Percentiles rank a stretch among this genome's conserved stretches.
phyloP scores from a whole-genome alignment of 2,329 filamentous ascomycete genomes.

The Emergomyces africanus region DNA sequence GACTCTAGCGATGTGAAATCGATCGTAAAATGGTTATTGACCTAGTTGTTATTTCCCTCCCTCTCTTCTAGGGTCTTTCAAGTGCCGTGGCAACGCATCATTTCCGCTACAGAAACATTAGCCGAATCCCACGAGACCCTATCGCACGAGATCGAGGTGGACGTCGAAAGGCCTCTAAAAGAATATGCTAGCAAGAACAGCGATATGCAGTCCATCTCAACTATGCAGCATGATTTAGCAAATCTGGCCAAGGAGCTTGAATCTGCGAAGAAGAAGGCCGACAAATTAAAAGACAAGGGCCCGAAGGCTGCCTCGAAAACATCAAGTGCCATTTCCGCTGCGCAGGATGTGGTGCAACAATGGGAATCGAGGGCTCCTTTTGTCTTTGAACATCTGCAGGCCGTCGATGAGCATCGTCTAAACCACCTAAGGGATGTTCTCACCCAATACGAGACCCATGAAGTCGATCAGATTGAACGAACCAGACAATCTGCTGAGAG shows the following conservation, averaged over 20 bases:
- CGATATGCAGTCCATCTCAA: constrained; percentile 69
- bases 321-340: constrained; percentile 56
- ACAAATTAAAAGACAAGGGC: constrained; percentile 70
- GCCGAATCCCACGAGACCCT: constrained; percentile 75
- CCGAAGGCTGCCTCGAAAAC: constrained; percentile 61
- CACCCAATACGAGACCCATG: constrained; percentile 86
- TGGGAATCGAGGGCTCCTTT: constrained; percentile 94
- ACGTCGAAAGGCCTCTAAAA: constrained; percentile 75
- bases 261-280: constrained; percentile 68
- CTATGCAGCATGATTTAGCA: constrained; percentile 68
- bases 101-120: constrained; percentile 64
- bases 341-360: constrained; percentile 67
- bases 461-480: constrained; percentile 73
- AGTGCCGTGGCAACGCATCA: constrained; percentile 76
- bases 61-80: constrained; percentile 60
- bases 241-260: constrained; percentile 75
- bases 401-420: constrained; percentile 74
- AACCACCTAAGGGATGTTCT: constrained; percentile 84
- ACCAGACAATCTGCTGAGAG: constrained; percentile 62
- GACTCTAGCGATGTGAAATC: constrained; percentile 2
- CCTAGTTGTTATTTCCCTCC: neutral
- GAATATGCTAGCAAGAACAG: constrained; percentile 56
- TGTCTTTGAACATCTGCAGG: constrained; percentile 85
- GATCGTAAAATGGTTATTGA: constrained; percentile 10
- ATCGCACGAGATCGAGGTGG: constrained; percentile 68